Evolutionary conservation across 2,329 filamentous ascomycete genomes (phyloP).

Genomic region (Arthrocladium fulminans): DNA sequence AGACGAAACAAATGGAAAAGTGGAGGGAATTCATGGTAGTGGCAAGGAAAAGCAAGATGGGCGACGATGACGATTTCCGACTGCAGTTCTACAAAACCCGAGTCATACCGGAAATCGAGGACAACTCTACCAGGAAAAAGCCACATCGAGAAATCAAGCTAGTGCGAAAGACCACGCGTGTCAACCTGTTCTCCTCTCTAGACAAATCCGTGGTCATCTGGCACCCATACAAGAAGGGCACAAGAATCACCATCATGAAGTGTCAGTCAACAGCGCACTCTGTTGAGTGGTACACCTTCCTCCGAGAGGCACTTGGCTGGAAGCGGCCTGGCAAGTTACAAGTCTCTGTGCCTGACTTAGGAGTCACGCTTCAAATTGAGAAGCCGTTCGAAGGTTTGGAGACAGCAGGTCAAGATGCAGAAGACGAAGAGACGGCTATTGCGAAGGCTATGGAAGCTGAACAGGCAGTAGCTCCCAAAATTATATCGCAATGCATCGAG

Average conservation of each 20-base stretch:
- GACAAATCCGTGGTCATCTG: conserved; percentile 61
- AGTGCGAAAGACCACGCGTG: conserved; percentile 43
- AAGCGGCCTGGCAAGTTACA: conserved; percentile 47
- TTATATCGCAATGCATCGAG: conserved; percentile 50
- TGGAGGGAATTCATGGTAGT: conserved; percentile 58
- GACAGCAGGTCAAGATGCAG: conserved; percentile 25
- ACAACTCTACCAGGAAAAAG: conserved; percentile 43
- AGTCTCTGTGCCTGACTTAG: conserved; percentile 55
- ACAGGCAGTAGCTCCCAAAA: conserved; percentile 46
- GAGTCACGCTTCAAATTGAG: conserved; percentile 48
- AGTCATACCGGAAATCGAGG: conserved; percentile 54
- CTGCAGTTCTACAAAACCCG: conserved; percentile 55
- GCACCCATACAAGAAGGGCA: conserved; percentile 45
- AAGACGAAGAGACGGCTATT: conserved; percentile 36
- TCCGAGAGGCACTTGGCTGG: conserved; percentile 52
- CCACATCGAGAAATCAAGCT: conserved; percentile 52
- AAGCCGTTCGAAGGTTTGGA: conserved; percentile 51
- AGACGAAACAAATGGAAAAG: conserved; percentile 51
- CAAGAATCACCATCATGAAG: conserved; percentile 54
- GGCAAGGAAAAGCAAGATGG: conserved; percentile 46
- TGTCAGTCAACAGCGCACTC: conserved; percentile 52
- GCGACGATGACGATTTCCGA: conserved; percentile 46
- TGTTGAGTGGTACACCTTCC: conserved; percentile 61
- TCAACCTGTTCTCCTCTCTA: conserved; percentile 57
- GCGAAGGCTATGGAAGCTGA: conserved; percentile 37